Percentiles rank a stretch among this genome's conserved stretches.
phyloP scores from a whole-genome alignment of 805 yeast genomes.

The Lachancea dasiensis region DNA sequence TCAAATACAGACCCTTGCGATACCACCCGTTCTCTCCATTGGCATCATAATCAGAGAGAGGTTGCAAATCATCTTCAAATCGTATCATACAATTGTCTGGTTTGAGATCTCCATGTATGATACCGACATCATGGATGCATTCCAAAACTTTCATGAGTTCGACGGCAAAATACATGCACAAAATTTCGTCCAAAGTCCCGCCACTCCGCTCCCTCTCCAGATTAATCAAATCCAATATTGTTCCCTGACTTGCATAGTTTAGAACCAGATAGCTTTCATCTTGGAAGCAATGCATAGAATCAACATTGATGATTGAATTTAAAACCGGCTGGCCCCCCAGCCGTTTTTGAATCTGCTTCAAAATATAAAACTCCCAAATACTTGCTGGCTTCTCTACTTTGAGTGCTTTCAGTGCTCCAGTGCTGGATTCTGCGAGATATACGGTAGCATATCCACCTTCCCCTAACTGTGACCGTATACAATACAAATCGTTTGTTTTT shows the following conservation, averaged over 20 bases:
- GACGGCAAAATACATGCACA: slow-evolving; percentile 56
- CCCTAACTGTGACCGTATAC: slow-evolving; percentile 50
- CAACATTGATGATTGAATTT: slow-evolving; percentile 43
- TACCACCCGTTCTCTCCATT: slow-evolving; percentile 43
- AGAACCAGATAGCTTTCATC: slow-evolving; percentile 68
- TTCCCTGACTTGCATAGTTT: slow-evolving; percentile 65
- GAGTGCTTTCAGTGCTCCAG: slow-evolving; percentile 54
- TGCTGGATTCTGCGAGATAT: slow-evolving; percentile 57
- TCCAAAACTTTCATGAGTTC: slow-evolving; percentile 59
- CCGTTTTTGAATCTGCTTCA: slow-evolving; percentile 49
- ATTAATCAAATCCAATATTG: slow-evolving; percentile 63
- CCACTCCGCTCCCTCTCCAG: slow-evolving; percentile 32
- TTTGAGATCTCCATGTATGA: slow-evolving; percentile 80
- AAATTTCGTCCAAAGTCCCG: slow-evolving; percentile 48
- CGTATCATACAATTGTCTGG: slow-evolving; percentile 83
- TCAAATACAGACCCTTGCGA: slow-evolving; percentile 51
- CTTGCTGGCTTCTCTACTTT: slow-evolving; percentile 67
- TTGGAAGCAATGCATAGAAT: slow-evolving; percentile 46
- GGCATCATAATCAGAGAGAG: slow-evolving; percentile 28
- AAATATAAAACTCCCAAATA: slow-evolving; percentile 77
- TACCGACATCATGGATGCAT: slow-evolving; percentile 54
- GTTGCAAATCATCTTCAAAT: slow-evolving; percentile 29
- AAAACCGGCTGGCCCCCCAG: slow-evolving; percentile 24
- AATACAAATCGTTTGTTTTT: slow-evolving; percentile 31
- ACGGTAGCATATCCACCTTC: slow-evolving; percentile 79